Percentiles rank a stretch among this genome's conserved stretches.
These are phyloP conservation scores for Alternaria arbusti DNA, from an alignment of 2,329 filamentous ascomycete genomes.

Conservation along the genomic window DNA sequence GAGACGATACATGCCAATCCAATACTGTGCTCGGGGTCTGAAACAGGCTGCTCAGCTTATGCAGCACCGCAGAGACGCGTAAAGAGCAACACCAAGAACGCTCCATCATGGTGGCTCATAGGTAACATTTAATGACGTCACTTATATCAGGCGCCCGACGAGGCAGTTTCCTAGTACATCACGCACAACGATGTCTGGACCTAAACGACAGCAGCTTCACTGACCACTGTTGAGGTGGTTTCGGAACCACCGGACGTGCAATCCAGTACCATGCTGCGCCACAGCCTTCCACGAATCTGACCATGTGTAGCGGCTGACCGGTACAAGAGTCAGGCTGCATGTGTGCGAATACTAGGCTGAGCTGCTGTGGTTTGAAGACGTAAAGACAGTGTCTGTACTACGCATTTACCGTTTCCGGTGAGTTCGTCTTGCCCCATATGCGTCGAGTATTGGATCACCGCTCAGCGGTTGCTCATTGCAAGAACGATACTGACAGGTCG, in stretches of 20 bases:
- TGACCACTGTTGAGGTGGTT: rapidly evolving
- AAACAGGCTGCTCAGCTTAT: background rate
- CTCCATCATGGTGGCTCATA: no score
- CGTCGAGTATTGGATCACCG: background rate
- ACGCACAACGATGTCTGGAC: background rate
- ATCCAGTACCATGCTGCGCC: background rate
- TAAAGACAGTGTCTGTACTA: background rate
- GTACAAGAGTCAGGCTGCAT: background rate
- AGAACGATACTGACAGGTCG: background rate
- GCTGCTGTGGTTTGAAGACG: background rate
- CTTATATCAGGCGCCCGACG: background rate
- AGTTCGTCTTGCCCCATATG: background rate
- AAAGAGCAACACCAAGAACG: background rate
- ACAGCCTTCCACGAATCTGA: background rate
- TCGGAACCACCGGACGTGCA: background rate
- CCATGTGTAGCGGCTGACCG: background rate
- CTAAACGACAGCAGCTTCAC: background rate
- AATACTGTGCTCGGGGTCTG: background rate
- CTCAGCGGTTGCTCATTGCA: background rate
- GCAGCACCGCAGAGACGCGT: rapidly evolving
- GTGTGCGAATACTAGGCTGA: rapidly evolving
- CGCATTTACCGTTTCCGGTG: background rate
- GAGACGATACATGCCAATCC: background rate
- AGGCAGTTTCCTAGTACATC: rapidly evolving
- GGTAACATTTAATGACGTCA: no score